A percentile compares a stretch with the other conserved stretches of the same genome.
Conservation (phyloP, 192 early-diverging fungal species). For the Umbelopsis vinacea region DNA sequence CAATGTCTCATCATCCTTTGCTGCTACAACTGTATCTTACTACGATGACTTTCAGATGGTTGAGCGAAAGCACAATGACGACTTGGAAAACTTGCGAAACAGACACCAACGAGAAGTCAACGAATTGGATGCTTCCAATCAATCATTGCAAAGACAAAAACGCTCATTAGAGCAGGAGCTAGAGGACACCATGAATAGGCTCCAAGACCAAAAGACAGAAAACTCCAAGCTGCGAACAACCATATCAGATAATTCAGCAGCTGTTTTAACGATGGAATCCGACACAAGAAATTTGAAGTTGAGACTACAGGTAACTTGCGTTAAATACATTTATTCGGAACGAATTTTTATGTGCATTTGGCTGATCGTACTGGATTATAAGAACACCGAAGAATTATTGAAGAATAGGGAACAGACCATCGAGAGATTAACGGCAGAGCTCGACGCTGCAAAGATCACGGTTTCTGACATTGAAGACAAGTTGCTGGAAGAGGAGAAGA, state of each 20-base stretch:
- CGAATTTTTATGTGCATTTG: neutral
- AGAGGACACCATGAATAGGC: constrained; percentile 30
- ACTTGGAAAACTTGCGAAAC: constrained; percentile 24
- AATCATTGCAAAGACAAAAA: constrained; percentile 40
- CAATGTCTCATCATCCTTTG: neutral
- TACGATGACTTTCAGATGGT: constrained; percentile 31
- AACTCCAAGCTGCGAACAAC: constrained; percentile 45
- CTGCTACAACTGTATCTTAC: neutral
- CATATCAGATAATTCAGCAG: constrained; percentile 54
- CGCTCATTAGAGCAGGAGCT: constrained; percentile 37
- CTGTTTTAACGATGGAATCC: constrained; percentile 47
- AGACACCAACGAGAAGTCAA: constrained; percentile 43
- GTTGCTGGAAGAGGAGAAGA: constrained; percentile 76
- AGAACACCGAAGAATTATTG: neutral
- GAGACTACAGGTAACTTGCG: constrained; percentile 41
- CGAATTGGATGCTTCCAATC: constrained; percentile 36
- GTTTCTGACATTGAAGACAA: constrained; percentile 25
- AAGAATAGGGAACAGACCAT: constrained; percentile 6
- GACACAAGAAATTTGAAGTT: constrained; percentile 45
- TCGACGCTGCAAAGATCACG: neutral
- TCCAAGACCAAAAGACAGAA: constrained; percentile 47
- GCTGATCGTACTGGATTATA: neutral
- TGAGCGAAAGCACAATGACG: constrained; percentile 46
- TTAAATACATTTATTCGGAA: neutral
- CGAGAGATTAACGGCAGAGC: neutral